Evolutionary conservation across 1,284 basidiomycete species (phyloP).

Genomic region (Ustilago shanxiensis): DNA sequence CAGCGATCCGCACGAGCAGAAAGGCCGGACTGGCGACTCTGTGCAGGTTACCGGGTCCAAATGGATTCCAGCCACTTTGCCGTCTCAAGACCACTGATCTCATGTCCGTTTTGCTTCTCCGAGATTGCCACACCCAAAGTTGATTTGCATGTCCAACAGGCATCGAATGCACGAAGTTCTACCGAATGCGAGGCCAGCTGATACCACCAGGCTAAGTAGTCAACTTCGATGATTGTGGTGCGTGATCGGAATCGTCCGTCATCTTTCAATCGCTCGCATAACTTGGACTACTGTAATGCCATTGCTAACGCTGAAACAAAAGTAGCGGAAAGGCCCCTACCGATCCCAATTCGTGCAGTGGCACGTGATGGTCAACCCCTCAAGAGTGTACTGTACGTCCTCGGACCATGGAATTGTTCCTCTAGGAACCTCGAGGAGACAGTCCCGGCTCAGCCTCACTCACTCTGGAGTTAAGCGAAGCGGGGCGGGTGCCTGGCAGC

Average conservation of each 20-base stretch:
- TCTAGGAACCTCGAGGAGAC: background rate
- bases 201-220: background rate
- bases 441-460: background rate
- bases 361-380: background rate
- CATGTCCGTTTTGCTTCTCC: background rate
- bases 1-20: background rate
- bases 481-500: background rate
- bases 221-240: background rate
- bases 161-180: background rate
- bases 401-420: background rate
- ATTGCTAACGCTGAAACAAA: background rate
- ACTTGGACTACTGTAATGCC: background rate
- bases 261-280: background rate
- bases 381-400: background rate
- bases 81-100: background rate
- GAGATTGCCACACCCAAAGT: constrained; percentile 6
- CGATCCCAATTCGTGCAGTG: too few relatives aligned
- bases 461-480: background rate
- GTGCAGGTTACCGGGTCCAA: background rate
- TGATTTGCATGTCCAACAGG: background rate
- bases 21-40: background rate
- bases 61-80: background rate
- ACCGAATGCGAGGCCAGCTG: constrained; percentile 7
- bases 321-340: background rate
- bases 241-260: background rate